Percentiles rank a stretch among this genome's conserved stretches.
Conservation (phyloP, 169 alveolate species). For the Blepharisma undulans region DNA sequence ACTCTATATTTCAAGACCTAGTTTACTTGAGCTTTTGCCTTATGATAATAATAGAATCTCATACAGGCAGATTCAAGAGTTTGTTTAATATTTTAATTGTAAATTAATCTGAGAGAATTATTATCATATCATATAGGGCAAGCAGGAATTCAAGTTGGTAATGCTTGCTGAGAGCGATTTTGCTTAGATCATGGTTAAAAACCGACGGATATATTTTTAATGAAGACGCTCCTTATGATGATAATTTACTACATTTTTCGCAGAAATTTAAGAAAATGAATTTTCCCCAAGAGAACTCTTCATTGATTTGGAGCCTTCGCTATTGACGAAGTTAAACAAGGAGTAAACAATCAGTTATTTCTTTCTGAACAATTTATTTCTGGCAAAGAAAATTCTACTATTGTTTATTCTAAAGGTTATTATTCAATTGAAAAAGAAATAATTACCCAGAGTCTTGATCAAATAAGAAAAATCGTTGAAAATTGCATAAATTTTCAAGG, state of each 20-base stretch:
- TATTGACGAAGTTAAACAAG: slow-evolving; percentile 77
- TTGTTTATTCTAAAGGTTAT: slow-evolving; percentile 78
- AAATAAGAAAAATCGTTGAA: slow-evolving; percentile 78
- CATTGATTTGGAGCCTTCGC: slow-evolving; percentile 74
- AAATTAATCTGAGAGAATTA: slow-evolving; percentile 78
- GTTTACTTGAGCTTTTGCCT: too few relatives aligned
- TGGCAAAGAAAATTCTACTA: slow-evolving; percentile 81
- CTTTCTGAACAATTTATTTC: slow-evolving; percentile 79
- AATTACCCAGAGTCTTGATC: slow-evolving; percentile 70
- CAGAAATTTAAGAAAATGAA: not conserved
- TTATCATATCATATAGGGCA: slow-evolving; percentile 79
- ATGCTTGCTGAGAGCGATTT: slow-evolving; percentile 83
- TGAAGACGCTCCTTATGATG: not conserved
- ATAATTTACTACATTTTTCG: not conserved
- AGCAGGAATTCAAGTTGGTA: slow-evolving; percentile 84
- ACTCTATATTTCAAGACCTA: too few relatives aligned
- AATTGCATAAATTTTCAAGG: slow-evolving; percentile 78
- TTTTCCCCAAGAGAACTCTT: not conserved
- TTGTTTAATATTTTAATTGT: too few relatives aligned
- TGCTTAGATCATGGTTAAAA: slow-evolving; percentile 80
- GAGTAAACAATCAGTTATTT: slow-evolving; percentile 73
- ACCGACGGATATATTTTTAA: slow-evolving; percentile 68
- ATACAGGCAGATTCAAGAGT: too few relatives aligned
- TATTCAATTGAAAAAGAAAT: slow-evolving; percentile 76
- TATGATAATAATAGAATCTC: too few relatives aligned